Evolutionary conservation across 1,139 yeast genomes (phyloP).

Genomic region (Hyphopichia wangnamkhiaoensis): DNA sequence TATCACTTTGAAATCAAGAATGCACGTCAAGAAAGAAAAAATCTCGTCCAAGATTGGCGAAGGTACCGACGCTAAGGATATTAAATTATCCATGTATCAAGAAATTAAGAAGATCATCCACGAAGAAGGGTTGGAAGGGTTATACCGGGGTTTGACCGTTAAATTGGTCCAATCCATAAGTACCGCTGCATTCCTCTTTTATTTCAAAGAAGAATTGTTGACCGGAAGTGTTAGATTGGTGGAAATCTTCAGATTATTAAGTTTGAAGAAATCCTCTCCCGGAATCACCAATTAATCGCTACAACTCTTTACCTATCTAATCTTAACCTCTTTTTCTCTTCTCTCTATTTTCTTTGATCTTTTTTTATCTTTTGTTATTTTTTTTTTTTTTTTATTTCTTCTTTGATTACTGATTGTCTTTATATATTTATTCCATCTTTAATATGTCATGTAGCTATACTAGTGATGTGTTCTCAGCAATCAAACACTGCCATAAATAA

Average conservation of each 20-base stretch:
- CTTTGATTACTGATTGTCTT: background rate
- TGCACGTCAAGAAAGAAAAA: slow-evolving; percentile 65
- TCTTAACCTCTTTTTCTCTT: too few relatives aligned
- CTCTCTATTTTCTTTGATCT: background rate
- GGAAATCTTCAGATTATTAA: slow-evolving; percentile 33
- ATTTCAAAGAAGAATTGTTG: slow-evolving; percentile 84
- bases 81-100: slow-evolving; percentile 41
- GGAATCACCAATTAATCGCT: too few relatives aligned
- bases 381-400: background rate
- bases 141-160: slow-evolving; percentile 79
- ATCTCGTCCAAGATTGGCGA: slow-evolving; percentile 21
- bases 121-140: slow-evolving; percentile 73
- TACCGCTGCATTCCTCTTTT: slow-evolving; percentile 88
- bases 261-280: slow-evolving; percentile 19
- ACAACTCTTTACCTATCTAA: too few relatives aligned
- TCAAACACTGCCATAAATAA: too few relatives aligned
- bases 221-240: slow-evolving; percentile 50
- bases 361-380: too few relatives aligned
- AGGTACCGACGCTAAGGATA: slow-evolving; percentile 17
- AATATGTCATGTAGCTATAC: too few relatives aligned
- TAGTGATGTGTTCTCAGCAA: too few relatives aligned
- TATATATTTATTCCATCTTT: background rate
- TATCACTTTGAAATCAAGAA: slow-evolving; percentile 83
- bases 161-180: slow-evolving; percentile 81
- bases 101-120: slow-evolving; percentile 53